phyloP scores from a whole-genome alignment of 805 yeast genomes.

The Pichia pseudocactophila region DNA sequence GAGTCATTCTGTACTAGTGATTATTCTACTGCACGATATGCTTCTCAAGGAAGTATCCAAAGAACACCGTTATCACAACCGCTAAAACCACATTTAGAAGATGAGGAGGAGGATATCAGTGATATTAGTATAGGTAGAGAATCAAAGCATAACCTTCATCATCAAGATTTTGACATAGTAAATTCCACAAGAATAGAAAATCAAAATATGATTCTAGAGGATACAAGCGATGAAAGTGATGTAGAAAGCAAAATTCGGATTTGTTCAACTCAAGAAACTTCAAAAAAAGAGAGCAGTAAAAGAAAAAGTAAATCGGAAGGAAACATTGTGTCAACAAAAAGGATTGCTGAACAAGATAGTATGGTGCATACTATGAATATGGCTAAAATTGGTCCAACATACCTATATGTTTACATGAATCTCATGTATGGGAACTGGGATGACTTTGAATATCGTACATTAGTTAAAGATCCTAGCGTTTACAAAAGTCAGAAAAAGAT shows the following conservation, averaged over 20 bases:
- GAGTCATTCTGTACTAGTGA: neutral
- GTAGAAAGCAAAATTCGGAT: too few species aligned
- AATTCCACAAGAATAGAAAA: too few species aligned
- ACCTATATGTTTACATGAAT: slow-evolving; percentile 5
- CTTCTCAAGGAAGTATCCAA: neutral
- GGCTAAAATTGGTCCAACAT: slow-evolving; percentile 3
- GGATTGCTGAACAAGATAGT: neutral
- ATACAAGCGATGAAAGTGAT: neutral
- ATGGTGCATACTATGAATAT: neutral
- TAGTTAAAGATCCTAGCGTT: neutral
- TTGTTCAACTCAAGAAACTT: too few species aligned
- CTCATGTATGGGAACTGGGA: slow-evolving; percentile 7
- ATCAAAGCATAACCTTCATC: too few species aligned
- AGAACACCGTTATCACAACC: neutral
- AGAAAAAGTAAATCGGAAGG: neutral
- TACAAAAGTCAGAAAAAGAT: neutral
- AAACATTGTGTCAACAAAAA: neutral
- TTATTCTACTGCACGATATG: neutral
- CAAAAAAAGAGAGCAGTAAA: too few species aligned
- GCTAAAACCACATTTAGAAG: too few species aligned
- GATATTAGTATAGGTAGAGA: too few species aligned
- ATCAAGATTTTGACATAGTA: neutral
- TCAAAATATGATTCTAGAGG: neutral
- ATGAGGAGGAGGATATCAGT: too few species aligned
- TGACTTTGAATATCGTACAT: neutral